Percentiles rank a stretch among this genome's conserved stretches.
Evolutionary conservation across 345 rosid species (phyloP).

Genomic region (Melaleuca alternifolia): DNA sequence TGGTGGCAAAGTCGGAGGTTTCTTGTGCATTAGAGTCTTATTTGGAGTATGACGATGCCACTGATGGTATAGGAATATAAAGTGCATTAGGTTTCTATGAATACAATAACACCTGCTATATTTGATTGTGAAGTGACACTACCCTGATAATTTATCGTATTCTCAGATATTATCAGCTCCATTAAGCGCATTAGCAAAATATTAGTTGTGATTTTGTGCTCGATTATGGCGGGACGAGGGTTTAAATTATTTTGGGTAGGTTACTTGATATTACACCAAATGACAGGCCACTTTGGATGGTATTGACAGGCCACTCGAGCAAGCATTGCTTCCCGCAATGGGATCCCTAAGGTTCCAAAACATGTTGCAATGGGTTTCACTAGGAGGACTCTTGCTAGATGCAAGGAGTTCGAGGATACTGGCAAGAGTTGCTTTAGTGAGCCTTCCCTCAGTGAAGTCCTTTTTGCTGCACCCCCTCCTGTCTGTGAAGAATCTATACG

Average conservation of each 20-base stretch:
- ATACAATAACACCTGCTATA: not conserved
- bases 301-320: constrained; percentile 41
- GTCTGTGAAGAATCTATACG: constrained; percentile 5
- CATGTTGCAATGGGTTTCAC: constrained; percentile 37
- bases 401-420: constrained; percentile 37
- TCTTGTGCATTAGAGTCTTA: not conserved
- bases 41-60: not conserved
- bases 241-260: not conserved
- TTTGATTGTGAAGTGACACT: not conserved
- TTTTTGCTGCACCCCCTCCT: constrained; percentile 18
- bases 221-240: not conserved
- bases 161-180: not conserved
- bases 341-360: constrained; percentile 38
- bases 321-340: constrained; percentile 23
- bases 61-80: not conserved
- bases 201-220: not conserved
- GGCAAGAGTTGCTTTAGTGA: constrained; percentile 50
- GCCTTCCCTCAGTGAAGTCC: constrained; percentile 33
- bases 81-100: not conserved
- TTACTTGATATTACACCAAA: not conserved
- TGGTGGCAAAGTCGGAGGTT: not conserved
- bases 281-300: not conserved
- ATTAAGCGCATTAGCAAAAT: not conserved
- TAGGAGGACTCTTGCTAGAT: constrained; percentile 46
- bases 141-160: not conserved